Evolutionary conservation across 2,329 filamentous ascomycete species (phyloP), one percentile per base, ranked within the genome.

Genomic region (Fusarium vanettenii): DNA sequence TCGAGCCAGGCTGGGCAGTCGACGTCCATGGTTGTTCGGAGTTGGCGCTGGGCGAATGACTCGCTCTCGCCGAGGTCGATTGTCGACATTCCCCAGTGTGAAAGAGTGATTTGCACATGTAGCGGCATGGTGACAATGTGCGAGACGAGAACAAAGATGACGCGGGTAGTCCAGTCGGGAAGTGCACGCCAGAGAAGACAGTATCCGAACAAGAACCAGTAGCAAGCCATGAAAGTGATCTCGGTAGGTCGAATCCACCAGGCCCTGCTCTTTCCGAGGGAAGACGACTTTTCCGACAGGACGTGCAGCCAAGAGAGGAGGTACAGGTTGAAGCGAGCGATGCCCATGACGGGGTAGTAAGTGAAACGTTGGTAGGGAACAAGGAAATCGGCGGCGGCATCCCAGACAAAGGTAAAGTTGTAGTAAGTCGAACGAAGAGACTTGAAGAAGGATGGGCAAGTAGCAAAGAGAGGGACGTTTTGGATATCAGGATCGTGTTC

Each of bases 281-380:
- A 85, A 0, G 89, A 87, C 0, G 88, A 89, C 78, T 86, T 85
- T 41, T 84, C 84, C 6, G 87, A 87, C 33, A 93, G 81, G 11
- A 94, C 87, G 79, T 93, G 91, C 18, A 88, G 83, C 91, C 91
- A 93, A 6, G 90, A 92, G 13, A 93, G 86, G 20, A 91, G 82
- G 81, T 93, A 94, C 2, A 94, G 87, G 79, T 94, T 94, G 88
- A 94, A 94, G 70, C 92, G 91, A 4, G 91, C 92, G 64, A 94
- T 85, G 69, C 85, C 86, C 85, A 94, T 90, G 78, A 92, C 82
- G 1, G 91, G 90, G 79, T 94, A 94, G 84, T 94, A 94, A 0
- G 90, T 89, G 82, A 89, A 93, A 63, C 89, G 84, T 79, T 94
- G 92, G 78, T 87, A 89, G 9, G 86, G 87, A 6, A 94, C 84